phyloP scores from a whole-genome alignment of 208 protist species.

The Acanthamoeba castellanii region DNA sequence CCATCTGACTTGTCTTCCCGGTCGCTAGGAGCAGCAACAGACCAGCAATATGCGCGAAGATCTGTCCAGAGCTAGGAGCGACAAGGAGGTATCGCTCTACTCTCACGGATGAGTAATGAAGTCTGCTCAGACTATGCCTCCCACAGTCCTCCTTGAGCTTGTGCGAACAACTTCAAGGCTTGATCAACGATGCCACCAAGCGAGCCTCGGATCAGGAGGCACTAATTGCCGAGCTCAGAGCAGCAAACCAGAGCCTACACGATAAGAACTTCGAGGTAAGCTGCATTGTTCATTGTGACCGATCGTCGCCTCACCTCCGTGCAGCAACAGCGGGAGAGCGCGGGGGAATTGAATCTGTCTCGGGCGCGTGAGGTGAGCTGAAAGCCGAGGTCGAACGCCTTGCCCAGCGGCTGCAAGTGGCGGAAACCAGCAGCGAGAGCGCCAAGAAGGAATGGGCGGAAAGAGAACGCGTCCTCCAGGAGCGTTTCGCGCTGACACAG shows the following conservation, averaged over 20 bases:
- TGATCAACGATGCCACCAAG: not conserved
- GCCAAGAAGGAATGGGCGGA: slow-evolving; percentile 27
- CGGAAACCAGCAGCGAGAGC: not conserved
- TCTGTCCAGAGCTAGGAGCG: not conserved
- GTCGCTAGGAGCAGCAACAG: not conserved
- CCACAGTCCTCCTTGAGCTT: not conserved
- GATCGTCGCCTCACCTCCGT: not conserved
- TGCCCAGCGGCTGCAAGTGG: not conserved
- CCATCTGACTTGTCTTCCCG: not conserved
- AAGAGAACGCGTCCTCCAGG: not conserved
- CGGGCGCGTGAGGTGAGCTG: not conserved
- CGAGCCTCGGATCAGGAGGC: not conserved
- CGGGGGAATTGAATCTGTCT: not conserved
- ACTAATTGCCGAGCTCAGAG: not conserved
- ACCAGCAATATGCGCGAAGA: not conserved
- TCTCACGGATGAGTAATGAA: not conserved
- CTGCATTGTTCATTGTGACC: not conserved
- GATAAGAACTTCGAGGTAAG: not conserved
- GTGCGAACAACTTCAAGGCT: not conserved
- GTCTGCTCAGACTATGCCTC: not conserved
- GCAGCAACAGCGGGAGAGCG: not conserved
- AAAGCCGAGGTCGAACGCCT: not conserved
- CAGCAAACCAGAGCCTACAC: not conserved
- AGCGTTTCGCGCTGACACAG: not conserved
- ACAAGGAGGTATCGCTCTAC: not conserved